A percentile compares a stretch with the other conserved stretches of the same genome.
Conservation (phyloP, 2,329 filamentous ascomycete species). For the Rhinocladiella mackenziei region DNA sequence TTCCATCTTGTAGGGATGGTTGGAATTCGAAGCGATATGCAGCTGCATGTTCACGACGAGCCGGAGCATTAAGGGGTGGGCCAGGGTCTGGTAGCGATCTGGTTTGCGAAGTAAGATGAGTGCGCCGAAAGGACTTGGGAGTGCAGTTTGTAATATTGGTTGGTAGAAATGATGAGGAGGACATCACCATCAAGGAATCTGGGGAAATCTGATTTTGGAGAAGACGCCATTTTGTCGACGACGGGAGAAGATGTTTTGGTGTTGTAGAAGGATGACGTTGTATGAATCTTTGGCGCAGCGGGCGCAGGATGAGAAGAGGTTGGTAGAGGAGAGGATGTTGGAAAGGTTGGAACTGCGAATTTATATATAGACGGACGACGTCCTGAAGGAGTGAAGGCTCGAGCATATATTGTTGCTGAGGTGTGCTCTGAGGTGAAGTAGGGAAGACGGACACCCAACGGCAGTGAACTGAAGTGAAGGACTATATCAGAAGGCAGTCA, state of each 20-base stretch:
- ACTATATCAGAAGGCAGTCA: too few species aligned
- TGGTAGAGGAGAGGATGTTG: too few species aligned
- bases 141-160: conserved; percentile 40
- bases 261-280: neutral
- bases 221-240: conserved; percentile 22
- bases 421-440: too few species aligned
- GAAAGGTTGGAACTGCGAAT: too few species aligned
- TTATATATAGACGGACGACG: too few species aligned
- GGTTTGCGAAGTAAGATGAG: conserved; percentile 27
- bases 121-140: conserved; percentile 30
- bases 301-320: too few species aligned
- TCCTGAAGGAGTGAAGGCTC: too few species aligned
- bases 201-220: conserved; percentile 33
- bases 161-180: conserved; percentile 35
- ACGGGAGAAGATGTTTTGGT: neutral
- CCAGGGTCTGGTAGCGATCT: conserved; percentile 28
- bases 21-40: conserved; percentile 29
- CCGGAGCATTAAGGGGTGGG: conserved; percentile 31
- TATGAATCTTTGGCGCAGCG: too few species aligned
- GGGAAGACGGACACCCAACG: too few species aligned
- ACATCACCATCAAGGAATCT: conserved; percentile 41
- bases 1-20: neutral
- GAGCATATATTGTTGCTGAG: too few species aligned
- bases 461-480: too few species aligned
- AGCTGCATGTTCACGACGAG: conserved; percentile 29